Evolutionary conservation across 768 basidiomycete species (phyloP), one percentile per base, ranked within the genome.

Genomic region (Mrakia hoshinonis): DNA sequence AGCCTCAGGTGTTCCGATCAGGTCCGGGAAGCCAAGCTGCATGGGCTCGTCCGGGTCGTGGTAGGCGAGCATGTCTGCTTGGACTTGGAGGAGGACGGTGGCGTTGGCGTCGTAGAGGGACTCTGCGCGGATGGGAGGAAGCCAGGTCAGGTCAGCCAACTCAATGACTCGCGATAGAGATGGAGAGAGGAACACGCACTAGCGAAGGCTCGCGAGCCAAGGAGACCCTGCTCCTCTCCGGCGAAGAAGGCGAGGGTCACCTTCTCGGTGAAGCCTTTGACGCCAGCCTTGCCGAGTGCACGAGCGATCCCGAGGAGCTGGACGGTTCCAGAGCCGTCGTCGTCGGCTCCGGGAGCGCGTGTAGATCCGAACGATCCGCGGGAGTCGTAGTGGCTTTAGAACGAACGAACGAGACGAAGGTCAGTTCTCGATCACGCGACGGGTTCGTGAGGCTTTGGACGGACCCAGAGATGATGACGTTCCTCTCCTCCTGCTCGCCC

Each of bases 1-100:
- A 1, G 88, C 91, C 76, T 89, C 87, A 0, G 87, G 84, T 0
- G 89, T 87, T 39, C 89, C 91, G 73, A 93, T 89, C 90, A 76
- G 73, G 29, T 84, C 83, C 11, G 93, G 91, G 43, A 93, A 83
- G 22, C 89, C 92, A 11, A 96, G 84, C 77, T 96, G 93, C 1
- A 84, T 78, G 15, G 90, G 90, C 80, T 96, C 93, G 34, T 84
- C 84, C 0, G 86, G 85, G 24, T 82, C 86, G 73, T 87, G 90
- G 78, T 92, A 95, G 0, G 86, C 93, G 51, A 90, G 83, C 93
- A 95, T 95, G 76, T 96, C 93, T 0, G 90, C 90, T 79, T 95
- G 93, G 62, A 94, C 83, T 85, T 94, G 90, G 43, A 95, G 77
- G 0, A 88, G 85, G 58, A 95, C 80, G 74, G 91, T 87, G 31